phyloP scores from a whole-genome alignment of 139 green algal species.

The Chlamydomonas sp. region DNA sequence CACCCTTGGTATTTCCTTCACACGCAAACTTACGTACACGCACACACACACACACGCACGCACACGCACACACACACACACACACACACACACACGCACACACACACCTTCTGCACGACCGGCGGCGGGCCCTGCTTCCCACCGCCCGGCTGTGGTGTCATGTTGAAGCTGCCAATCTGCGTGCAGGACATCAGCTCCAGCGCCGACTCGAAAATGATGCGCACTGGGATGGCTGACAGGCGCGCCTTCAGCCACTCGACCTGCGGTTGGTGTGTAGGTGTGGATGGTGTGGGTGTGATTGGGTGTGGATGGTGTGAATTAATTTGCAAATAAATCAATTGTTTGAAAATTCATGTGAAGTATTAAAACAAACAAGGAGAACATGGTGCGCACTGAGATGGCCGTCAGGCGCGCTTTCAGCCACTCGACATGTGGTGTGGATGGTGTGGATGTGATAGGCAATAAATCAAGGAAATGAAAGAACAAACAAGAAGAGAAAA shows the following conservation, averaged over 20 bases:
- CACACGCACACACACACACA: neutral
- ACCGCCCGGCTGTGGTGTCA: conserved; percentile 30
- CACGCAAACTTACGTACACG: too few relatives aligned
- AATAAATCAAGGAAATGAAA: too few relatives aligned
- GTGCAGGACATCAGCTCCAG: conserved; percentile 93
- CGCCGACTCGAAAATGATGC: conserved; percentile 92
- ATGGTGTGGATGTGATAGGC: too few relatives aligned
- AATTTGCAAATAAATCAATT: too few relatives aligned
- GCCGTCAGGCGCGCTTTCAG: conserved; percentile 48
- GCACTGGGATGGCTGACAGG: conserved; percentile 61
- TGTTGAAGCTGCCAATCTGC: conserved; percentile 62
- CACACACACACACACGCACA: conserved; percentile 8
- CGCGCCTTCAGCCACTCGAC: conserved; percentile 82
- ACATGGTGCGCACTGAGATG: conserved; percentile 82
- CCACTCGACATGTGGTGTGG: conserved; percentile 91
- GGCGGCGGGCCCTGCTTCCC: conserved; percentile 69
- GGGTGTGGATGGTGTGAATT: too few relatives aligned
- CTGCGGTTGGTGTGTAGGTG: too few relatives aligned
- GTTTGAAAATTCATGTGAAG: too few relatives aligned
- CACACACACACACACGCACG: conserved; percentile 5
- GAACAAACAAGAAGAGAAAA: too few relatives aligned
- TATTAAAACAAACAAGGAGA: too few relatives aligned
- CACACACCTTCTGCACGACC: conserved; percentile 88
- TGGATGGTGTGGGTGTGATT: too few relatives aligned
- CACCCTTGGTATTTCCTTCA: too few relatives aligned